Evolutionary conservation across 2,329 filamentous ascomycete species (phyloP).

Genomic region (Fusarium lateritium): DNA sequence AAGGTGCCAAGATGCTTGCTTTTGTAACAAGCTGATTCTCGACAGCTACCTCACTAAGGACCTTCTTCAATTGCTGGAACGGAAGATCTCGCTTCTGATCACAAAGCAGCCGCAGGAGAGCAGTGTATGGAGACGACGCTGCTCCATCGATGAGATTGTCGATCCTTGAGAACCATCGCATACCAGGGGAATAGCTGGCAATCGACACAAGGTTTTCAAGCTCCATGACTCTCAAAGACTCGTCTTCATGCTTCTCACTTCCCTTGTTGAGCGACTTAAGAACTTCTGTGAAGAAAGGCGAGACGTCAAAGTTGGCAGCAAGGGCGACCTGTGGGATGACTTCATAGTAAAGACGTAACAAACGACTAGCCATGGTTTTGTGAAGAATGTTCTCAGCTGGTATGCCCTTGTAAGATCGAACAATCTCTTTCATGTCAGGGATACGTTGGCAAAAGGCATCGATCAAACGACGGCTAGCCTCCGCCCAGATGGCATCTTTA

Average conservation of each 20-base stretch:
- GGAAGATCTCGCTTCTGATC: conserved; percentile 50
- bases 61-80: conserved; percentile 63
- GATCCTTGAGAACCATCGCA: conserved; percentile 90
- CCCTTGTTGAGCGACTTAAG: conserved; percentile 73
- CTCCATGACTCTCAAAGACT: conserved; percentile 76
- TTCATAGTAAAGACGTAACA: conserved; percentile 89
- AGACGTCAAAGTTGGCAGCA: conserved; percentile 90
- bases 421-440: conserved; percentile 85
- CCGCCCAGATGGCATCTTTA: conserved; percentile 72
- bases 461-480: conserved; percentile 76
- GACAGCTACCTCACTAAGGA: conserved; percentile 72
- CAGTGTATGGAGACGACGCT: conserved; percentile 76
- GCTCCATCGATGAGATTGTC: conserved; percentile 67
- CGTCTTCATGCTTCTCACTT: conserved; percentile 63
- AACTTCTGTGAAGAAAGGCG: conserved; percentile 78
- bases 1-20: conserved; percentile 63
- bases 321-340: conserved; percentile 84
- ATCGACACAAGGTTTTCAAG: conserved; percentile 86
- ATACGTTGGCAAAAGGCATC: conserved; percentile 84
- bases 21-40: conserved; percentile 77
- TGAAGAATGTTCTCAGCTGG: conserved; percentile 79
- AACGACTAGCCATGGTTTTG: conserved; percentile 81
- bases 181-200: conserved; percentile 83
- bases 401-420: conserved; percentile 79
- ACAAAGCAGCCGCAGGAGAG: conserved; percentile 69